Percentiles rank a stretch among this genome's conserved stretches.
phyloP scores from a whole-genome alignment of 2,329 filamentous ascomycete genomes.

The Aaosphaeria arxii region DNA sequence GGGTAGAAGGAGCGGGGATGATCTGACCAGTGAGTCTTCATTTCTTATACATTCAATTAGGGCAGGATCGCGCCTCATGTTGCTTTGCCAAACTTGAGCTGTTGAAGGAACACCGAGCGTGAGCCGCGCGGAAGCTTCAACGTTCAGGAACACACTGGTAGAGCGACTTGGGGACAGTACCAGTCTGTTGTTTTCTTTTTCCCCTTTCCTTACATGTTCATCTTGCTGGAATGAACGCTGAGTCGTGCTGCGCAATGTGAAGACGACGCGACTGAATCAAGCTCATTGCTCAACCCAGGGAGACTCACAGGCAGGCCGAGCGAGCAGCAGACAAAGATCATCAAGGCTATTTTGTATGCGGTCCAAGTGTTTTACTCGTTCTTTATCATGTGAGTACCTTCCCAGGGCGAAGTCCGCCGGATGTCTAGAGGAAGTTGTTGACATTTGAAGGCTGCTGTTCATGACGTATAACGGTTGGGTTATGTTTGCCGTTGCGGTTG shows the following conservation, averaged over 20 bases:
- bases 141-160: no score
- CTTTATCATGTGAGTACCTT: slow-evolving; percentile 87
- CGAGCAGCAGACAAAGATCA: slow-evolving; percentile 67
- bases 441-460: slow-evolving; percentile 74
- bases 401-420: background rate
- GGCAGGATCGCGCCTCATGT: background rate
- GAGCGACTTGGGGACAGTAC: background rate
- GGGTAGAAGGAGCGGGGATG: slow-evolving; percentile 23
- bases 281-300: slow-evolving; percentile 75
- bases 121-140: no score
- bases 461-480: slow-evolving; percentile 99
- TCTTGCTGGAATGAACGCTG: slow-evolving; percentile 14
- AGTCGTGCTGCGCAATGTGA: slow-evolving; percentile 14
- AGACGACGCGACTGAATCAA: slow-evolving; percentile 46
- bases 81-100: background rate
- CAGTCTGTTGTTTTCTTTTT: slow-evolving; percentile 1
- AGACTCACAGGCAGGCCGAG: slow-evolving; percentile 56
- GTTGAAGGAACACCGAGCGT: no score
- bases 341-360: slow-evolving; percentile 82
- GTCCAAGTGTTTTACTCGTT: slow-evolving; percentile 98
- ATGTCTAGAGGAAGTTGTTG: background rate
- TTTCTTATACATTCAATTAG: background rate
- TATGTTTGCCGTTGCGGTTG: slow-evolving; percentile 86
- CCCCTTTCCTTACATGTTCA: slow-evolving; percentile 3
- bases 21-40: slow-evolving; percentile 31